Conservation (phyloP, 2,329 filamentous ascomycete genomes). For the Exophiala spinifera region DNA sequence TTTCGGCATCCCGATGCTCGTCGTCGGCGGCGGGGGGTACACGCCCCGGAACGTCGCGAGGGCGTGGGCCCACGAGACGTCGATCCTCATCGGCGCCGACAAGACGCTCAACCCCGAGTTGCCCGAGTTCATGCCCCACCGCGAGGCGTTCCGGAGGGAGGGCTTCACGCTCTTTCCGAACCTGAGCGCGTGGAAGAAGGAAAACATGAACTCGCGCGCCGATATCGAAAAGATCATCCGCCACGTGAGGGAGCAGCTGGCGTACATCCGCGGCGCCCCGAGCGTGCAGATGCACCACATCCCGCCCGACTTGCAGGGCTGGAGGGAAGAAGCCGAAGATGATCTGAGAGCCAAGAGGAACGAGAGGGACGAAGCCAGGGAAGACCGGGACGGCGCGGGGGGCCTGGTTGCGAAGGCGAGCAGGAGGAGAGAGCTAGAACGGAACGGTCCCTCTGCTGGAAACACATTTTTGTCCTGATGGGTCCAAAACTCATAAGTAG, state of each 20-base stretch:
- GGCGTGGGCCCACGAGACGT: slow-evolving; percentile 95
- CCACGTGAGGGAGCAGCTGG: slow-evolving; percentile 77
- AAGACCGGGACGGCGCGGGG: slow-evolving; percentile 38
- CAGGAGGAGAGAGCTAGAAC: slow-evolving; percentile 27
- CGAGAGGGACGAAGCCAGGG: slow-evolving; percentile 41
- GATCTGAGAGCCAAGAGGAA: slow-evolving; percentile 44
- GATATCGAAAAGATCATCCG: slow-evolving; percentile 72
- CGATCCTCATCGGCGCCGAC: slow-evolving; percentile 75
- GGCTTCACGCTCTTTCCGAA: slow-evolving; percentile 79
- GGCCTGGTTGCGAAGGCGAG: slow-evolving; percentile 25
- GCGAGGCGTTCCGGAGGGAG: slow-evolving; percentile 82
- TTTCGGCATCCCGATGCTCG: slow-evolving; percentile 74
- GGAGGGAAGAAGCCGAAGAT: slow-evolving; percentile 48
- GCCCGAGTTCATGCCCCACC: slow-evolving; percentile 77
- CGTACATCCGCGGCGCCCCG: slow-evolving; percentile 79
- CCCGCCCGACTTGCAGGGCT: slow-evolving; percentile 67
- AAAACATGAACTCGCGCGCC: slow-evolving; percentile 76
- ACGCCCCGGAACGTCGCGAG: slow-evolving; percentile 94
- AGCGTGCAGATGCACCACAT: slow-evolving; percentile 82
- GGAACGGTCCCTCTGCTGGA: slow-evolving; percentile 9
- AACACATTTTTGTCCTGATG: slow-evolving; percentile 6
- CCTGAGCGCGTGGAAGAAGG: slow-evolving; percentile 63
- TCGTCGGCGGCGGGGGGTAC: slow-evolving; percentile 93
- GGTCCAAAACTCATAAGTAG: too few relatives aligned
- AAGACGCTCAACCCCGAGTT: slow-evolving; percentile 69